Percentiles rank a stretch among this genome's conserved stretches.
Evolutionary conservation across 495 filamentous ascomycete species (phyloP).

Genomic region (Aspergillus indologenus): DNA sequence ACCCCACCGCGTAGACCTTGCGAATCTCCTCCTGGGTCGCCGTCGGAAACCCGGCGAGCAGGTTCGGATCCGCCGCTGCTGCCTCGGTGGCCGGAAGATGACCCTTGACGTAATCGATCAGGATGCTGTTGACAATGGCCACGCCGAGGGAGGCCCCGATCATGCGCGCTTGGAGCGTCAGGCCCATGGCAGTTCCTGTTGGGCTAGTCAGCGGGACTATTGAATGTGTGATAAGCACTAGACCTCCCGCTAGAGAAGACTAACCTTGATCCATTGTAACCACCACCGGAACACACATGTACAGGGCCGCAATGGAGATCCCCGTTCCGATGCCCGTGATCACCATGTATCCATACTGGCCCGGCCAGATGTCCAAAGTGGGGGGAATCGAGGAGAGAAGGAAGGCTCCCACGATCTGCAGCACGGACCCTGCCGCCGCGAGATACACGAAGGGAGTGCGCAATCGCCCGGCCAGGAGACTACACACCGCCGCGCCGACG

Average conservation of each 20-base stretch:
- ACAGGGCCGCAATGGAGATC: constrained; percentile 44
- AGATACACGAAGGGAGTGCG: constrained; percentile 50
- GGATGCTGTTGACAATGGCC: constrained; percentile 22
- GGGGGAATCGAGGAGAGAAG: constrained; percentile 39
- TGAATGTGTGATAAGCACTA: not conserved
- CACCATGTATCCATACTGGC: constrained; percentile 51
- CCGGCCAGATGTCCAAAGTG: constrained; percentile 19
- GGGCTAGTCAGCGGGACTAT: not conserved
- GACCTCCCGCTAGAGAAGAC: no score
- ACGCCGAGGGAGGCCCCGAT: constrained; percentile 33
- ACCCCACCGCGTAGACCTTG: constrained; percentile 24
- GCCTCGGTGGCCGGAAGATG: constrained; percentile 1
- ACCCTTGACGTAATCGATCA: constrained; percentile 23
- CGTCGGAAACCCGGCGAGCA: constrained; percentile 14
- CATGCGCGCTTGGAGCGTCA: constrained; percentile 22
- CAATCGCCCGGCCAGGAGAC: constrained; percentile 16
- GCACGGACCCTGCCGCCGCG: constrained; percentile 30
- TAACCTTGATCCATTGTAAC: constrained; percentile 29
- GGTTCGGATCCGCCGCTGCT: constrained; percentile 6
- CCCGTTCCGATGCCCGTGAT: constrained; percentile 54
- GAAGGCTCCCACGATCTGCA: constrained; percentile 49
- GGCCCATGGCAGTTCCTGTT: constrained; percentile 27
- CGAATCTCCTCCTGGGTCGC: constrained; percentile 14
- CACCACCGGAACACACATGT: constrained; percentile 50
- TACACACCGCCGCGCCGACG: constrained; percentile 20